These are phyloP conservation scores for Hyphopichia burtonii DNA, from an alignment of 1,139 yeast genomes.

Conservation along the genomic window DNA sequence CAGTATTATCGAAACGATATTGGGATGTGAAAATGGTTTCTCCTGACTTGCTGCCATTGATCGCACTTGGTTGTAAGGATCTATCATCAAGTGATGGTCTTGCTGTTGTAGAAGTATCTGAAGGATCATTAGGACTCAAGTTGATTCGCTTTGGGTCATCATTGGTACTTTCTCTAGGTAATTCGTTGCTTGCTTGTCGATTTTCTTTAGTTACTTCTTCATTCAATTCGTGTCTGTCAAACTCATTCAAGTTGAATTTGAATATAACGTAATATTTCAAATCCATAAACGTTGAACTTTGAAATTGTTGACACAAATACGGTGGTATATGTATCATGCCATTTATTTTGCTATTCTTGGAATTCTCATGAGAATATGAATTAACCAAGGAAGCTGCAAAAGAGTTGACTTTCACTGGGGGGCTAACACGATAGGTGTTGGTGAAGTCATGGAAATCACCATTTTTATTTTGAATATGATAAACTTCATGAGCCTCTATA, in stretches of 20 bases:
- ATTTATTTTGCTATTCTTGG: conserved; percentile 14
- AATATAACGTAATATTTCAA: conserved; percentile 38
- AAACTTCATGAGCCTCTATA: conserved; percentile 43
- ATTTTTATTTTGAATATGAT: conserved; percentile 18
- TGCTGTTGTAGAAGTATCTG: not conserved
- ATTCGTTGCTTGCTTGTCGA: no score
- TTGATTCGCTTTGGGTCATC: no score
- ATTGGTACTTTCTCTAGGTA: no score
- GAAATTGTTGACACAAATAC: conserved; percentile 37
- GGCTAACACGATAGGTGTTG: conserved; percentile 39
- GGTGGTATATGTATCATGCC: conserved; percentile 35
- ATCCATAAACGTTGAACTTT: conserved; percentile 35
- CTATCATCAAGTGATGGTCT: not conserved
- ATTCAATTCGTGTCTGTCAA: conserved; percentile 9
- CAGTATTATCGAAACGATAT: conserved; percentile 27
- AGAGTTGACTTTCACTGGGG: conserved; percentile 34
- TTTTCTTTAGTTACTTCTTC: no score
- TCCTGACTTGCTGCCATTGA: not conserved
- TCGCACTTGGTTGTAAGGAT: not conserved
- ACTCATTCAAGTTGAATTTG: conserved; percentile 34
- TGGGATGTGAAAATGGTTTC: conserved; percentile 5
- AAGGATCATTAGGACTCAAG: not conserved
- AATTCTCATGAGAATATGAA: conserved; percentile 7
- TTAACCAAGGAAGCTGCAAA: conserved; percentile 31
- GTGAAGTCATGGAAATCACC: conserved; percentile 14